Evolutionary conservation across 2,329 filamentous ascomycete genomes (phyloP).

Genomic region (Escovopsis sp.): DNA sequence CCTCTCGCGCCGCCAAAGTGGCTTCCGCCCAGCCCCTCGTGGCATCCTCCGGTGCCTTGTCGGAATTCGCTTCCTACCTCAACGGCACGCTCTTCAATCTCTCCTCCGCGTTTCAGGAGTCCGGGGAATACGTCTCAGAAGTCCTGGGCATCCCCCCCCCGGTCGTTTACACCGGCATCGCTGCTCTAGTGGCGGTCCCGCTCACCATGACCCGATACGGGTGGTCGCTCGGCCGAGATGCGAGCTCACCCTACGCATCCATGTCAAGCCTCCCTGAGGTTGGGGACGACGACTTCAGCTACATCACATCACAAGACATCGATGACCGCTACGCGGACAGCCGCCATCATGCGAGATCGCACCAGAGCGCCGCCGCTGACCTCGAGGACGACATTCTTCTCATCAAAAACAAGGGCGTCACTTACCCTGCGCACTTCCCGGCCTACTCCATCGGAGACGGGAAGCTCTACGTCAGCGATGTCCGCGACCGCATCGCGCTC

Average conservation of each 20-base stretch:
- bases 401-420: conserved; percentile 51
- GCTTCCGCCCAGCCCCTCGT: conserved; percentile 42
- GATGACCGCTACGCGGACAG: conserved; percentile 26
- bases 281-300: conserved; percentile 64
- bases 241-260: conserved; percentile 38
- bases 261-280: conserved; percentile 42
- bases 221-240: conserved; percentile 29
- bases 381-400: conserved; percentile 55
- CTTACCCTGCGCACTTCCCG: conserved; percentile 58
- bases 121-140: conserved; percentile 36
- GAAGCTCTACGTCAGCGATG: conserved; percentile 50
- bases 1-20: conserved; percentile 37
- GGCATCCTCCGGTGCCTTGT: conserved; percentile 50
- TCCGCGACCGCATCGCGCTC: conserved; percentile 52
- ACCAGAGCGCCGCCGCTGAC: conserved; percentile 18
- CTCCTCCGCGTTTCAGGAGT: conserved; percentile 30
- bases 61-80: conserved; percentile 44
- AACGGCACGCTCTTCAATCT: conserved; percentile 36
- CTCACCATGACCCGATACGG: conserved; percentile 42
- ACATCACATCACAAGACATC: conserved; percentile 68
- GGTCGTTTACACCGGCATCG: conserved; percentile 35
- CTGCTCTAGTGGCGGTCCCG: conserved; percentile 32
- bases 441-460: conserved; percentile 63
- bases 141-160: conserved; percentile 35
- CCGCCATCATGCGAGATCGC: conserved; percentile 23